Conservation (phyloP, 768 basidiomycete genomes). For the Trametes maxima region DNA sequence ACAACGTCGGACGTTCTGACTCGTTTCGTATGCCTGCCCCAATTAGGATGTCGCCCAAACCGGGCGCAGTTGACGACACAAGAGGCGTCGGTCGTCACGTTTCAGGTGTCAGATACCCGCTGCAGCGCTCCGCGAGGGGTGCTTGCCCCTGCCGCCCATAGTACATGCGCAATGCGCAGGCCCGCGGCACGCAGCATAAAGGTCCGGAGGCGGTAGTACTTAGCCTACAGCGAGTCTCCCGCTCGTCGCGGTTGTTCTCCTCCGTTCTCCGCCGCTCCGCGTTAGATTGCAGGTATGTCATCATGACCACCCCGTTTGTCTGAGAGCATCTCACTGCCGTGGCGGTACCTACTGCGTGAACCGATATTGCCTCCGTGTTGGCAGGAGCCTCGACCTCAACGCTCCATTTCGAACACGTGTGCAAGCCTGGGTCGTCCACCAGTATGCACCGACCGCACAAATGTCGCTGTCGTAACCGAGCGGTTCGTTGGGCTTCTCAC, state of each 20-base stretch:
- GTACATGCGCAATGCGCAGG: not conserved
- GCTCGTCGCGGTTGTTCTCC: not conserved
- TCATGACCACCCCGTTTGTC: not conserved
- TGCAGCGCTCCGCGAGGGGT: not conserved
- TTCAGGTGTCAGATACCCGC: conserved; percentile 13
- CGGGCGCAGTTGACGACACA: not conserved
- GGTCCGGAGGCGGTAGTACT: not conserved
- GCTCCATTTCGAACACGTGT: not conserved
- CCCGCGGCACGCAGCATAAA: not conserved
- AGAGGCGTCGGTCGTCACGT: conserved; percentile 7
- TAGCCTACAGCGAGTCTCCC: no score
- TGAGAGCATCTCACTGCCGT: not conserved
- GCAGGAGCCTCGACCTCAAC: not conserved
- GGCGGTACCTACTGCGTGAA: not conserved
- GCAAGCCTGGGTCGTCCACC: not conserved
- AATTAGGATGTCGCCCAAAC: not conserved
- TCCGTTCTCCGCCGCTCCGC: conserved; percentile 18
- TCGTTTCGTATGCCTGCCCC: conserved; percentile 17
- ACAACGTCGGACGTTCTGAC: conserved; percentile 5
- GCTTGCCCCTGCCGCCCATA: not conserved
- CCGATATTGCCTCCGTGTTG: not conserved
- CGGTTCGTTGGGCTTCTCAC: not conserved
- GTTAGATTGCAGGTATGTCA: not conserved
- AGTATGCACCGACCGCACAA: not conserved
- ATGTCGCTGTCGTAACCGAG: not conserved